A percentile compares a stretch with the other conserved stretches of the same genome.
These are phyloP conservation scores for Dichomitus squalens DNA, from an alignment of 1,284 basidiomycete genomes.

Conservation along the genomic window DNA sequence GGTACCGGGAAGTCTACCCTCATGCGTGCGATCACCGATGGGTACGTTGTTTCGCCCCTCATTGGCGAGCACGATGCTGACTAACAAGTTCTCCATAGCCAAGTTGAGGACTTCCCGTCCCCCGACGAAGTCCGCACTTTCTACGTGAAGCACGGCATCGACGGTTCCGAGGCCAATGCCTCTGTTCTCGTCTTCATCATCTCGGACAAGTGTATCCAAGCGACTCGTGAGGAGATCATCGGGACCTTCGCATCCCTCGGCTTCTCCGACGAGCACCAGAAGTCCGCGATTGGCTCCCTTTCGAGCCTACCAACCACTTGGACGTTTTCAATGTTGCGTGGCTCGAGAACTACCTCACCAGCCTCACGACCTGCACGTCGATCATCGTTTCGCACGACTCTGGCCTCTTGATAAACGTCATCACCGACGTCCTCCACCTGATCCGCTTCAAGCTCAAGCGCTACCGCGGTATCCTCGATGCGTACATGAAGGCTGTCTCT, in stretches of 20 bases:
- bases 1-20: slow-evolving; percentile 98
- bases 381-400: slow-evolving; percentile 99
- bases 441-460: slow-evolving; percentile 99
- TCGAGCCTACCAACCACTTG: slow-evolving; percentile 99
- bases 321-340: slow-evolving; percentile 97
- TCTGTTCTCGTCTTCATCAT: slow-evolving; percentile 91
- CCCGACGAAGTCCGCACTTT: slow-evolving; percentile 96
- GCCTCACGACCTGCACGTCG: slow-evolving; percentile 90
- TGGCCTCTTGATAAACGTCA: slow-evolving; percentile 97
- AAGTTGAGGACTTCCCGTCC: slow-evolving; percentile 98
- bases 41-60: slow-evolving; percentile 27
- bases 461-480: slow-evolving; percentile 97
- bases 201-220: slow-evolving; percentile 84
- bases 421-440: slow-evolving; percentile 98
- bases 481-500: slow-evolving; percentile 91
- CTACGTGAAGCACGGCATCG: slow-evolving; percentile 99
- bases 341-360: slow-evolving; percentile 94
- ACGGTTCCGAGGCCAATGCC: slow-evolving; percentile 92
- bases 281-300: slow-evolving; percentile 84
- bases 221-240: slow-evolving; percentile 69
- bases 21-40: slow-evolving; percentile 96
- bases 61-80: slow-evolving; percentile 6
- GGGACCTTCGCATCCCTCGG: slow-evolving; percentile 89
- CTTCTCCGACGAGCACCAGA: slow-evolving; percentile 88
- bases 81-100: slow-evolving; percentile 45